These are phyloP conservation scores for Cladorrhinum sp. DNA, from an alignment of 2,329 filamentous ascomycete genomes.

Conservation along the genomic window DNA sequence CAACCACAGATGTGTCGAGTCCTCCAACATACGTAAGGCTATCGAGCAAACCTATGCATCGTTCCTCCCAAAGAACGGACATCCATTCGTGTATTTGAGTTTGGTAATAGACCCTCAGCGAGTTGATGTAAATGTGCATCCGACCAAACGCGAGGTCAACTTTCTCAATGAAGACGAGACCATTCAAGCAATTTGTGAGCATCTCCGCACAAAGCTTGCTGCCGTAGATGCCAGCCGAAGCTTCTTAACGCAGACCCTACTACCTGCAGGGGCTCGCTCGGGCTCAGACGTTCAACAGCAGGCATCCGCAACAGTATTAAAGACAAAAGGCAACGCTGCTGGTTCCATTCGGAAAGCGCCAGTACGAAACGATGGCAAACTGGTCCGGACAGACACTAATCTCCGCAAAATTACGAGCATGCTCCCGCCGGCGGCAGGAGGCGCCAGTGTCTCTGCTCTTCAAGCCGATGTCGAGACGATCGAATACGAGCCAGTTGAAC, in stretches of 20 bases:
- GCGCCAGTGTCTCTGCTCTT: slow-evolving; percentile 23
- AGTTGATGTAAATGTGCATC: slow-evolving; percentile 96
- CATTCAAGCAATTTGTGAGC: slow-evolving; percentile 76
- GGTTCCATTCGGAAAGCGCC: slow-evolving; percentile 36
- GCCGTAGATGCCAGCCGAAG: slow-evolving; percentile 90
- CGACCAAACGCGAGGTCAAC: slow-evolving; percentile 94
- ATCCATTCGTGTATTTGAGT: slow-evolving; percentile 90
- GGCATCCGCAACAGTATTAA: slow-evolving; percentile 25
- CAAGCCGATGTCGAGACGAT: slow-evolving; percentile 45
- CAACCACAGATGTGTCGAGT: slow-evolving; percentile 93
- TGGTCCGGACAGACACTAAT: slow-evolving; percentile 85
- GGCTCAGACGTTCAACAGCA: slow-evolving; percentile 27
- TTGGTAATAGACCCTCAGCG: slow-evolving; percentile 88
- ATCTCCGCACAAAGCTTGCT: slow-evolving; percentile 73
- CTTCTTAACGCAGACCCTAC: slow-evolving; percentile 88
- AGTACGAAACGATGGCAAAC: slow-evolving; percentile 74
- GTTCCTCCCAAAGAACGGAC: slow-evolving; percentile 89
- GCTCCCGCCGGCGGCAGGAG: slow-evolving; percentile 60
- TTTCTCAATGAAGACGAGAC: slow-evolving; percentile 98
- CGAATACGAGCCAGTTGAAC: slow-evolving; percentile 70
- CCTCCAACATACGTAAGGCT: slow-evolving; percentile 79
- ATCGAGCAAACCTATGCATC: slow-evolving; percentile 84
- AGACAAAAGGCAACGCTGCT: slow-evolving; percentile 38
- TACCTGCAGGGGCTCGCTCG: slow-evolving; percentile 59
- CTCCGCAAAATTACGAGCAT: slow-evolving; percentile 95